Evolutionary conservation across 345 rosid species (phyloP).

Genomic region (Turnera subulata): DNA sequence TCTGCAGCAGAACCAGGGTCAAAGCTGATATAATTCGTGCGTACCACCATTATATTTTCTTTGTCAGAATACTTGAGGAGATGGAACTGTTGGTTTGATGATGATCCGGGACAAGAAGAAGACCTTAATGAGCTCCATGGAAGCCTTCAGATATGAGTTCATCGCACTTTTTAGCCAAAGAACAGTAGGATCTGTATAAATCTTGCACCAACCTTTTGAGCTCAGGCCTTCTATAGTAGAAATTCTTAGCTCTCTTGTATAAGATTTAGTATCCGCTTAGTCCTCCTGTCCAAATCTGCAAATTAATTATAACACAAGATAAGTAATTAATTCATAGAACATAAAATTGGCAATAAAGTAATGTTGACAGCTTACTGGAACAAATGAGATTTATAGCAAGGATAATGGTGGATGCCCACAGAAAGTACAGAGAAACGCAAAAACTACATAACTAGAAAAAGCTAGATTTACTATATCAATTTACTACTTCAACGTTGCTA

Average conservation of each 20-base stretch:
- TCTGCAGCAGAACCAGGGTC: too few species aligned
- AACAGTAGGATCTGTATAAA: conserved; percentile 16
- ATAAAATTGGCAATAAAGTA: too few species aligned
- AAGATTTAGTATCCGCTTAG: conserved; percentile 7
- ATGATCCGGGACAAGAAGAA: conserved; percentile 1
- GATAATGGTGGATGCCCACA: too few species aligned
- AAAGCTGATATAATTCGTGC: too few species aligned
- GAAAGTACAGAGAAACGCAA: too few species aligned
- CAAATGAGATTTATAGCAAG: too few species aligned
- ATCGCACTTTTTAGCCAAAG: conserved; percentile 19
- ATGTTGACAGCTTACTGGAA: too few species aligned
- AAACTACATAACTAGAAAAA: too few species aligned
- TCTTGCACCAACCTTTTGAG: conserved; percentile 13
- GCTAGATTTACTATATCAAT: too few species aligned
- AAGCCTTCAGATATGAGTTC: conserved; percentile 8
- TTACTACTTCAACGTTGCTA: too few species aligned
- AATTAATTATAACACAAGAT: too few species aligned
- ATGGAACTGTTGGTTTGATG: neutral
- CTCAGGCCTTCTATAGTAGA: conserved; percentile 22
- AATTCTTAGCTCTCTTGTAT: conserved; percentile 26
- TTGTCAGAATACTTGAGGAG: neutral
- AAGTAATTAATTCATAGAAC: too few species aligned
- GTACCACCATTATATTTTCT: neutral
- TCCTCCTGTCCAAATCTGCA: conserved; percentile 28
- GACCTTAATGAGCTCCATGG: conserved; percentile 3